phyloP scores from a whole-genome alignment of 768 basidiomycete genomes.

The Rhizopogon vinicolor region DNA sequence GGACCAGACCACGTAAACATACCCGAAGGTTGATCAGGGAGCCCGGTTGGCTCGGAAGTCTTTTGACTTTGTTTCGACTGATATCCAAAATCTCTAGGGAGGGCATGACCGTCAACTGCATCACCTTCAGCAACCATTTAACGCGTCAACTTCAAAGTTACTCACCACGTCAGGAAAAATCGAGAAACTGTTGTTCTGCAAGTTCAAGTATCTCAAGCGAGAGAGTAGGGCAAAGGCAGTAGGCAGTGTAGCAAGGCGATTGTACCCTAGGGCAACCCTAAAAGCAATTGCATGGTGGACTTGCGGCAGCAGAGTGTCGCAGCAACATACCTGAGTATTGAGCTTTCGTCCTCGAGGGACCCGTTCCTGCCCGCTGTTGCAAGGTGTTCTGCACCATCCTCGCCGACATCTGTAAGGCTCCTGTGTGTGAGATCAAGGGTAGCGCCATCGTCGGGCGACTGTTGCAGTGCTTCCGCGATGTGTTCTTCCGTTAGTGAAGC shows the following conservation, averaged over 20 bases:
- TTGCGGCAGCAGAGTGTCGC: constrained; percentile 2
- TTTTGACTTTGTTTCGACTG: constrained; percentile 85
- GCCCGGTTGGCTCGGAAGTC: constrained; percentile 76
- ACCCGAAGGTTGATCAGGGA: constrained; percentile 74
- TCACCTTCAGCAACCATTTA: constrained; percentile 8
- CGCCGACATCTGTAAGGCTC: constrained; percentile 70
- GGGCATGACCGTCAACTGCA: constrained; percentile 76
- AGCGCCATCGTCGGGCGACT: constrained; percentile 71
- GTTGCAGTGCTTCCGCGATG: constrained; percentile 58
- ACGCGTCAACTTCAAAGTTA: constrained; percentile 14
- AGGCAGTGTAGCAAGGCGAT: constrained; percentile 76
- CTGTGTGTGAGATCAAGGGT: constrained; percentile 85
- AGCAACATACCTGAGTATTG: constrained; percentile 54
- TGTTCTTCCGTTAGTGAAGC: constrained; percentile 50
- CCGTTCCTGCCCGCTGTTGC: constrained; percentile 50
- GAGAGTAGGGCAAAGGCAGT: constrained; percentile 68
- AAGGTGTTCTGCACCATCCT: constrained; percentile 74
- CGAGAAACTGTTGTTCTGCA: constrained; percentile 79
- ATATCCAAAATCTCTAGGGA: constrained; percentile 93
- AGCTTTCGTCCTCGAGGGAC: constrained; percentile 40
- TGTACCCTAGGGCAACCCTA: constrained; percentile 86
- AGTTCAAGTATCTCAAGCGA: constrained; percentile 78
- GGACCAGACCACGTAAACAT: constrained; percentile 14
- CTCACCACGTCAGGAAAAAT: constrained; percentile 85
- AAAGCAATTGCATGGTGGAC: constrained; percentile 5